Evolutionary conservation across 306 rosid genomes (phyloP).

Genomic region (Quercus aquifolioides): DNA sequence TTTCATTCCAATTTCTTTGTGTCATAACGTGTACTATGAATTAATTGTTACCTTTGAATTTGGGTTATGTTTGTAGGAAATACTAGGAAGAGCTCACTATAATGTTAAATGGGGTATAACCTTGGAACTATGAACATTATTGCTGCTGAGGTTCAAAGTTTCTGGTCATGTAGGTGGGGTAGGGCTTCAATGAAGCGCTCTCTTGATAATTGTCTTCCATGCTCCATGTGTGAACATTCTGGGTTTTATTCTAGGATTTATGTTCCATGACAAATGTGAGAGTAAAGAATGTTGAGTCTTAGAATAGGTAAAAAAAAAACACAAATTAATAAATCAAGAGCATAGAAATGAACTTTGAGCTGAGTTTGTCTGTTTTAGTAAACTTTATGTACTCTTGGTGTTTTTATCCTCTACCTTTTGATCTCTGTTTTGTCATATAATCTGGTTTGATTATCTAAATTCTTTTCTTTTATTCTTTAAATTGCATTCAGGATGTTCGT

Average conservation of each 20-base stretch:
- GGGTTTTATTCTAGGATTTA: not conserved
- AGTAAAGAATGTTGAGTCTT: not conserved
- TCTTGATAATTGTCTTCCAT: not conserved
- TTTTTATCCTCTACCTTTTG: conserved; percentile 1
- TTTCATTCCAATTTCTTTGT: too few relatives aligned
- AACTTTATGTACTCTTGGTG: conserved; percentile 12
- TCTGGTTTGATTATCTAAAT: conserved; percentile 17
- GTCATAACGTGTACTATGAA: too few relatives aligned
- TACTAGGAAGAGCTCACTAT: too few relatives aligned
- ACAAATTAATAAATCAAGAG: not conserved
- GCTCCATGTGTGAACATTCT: not conserved
- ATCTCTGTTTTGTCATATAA: not conserved
- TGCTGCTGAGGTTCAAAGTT: too few relatives aligned
- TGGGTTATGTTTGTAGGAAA: too few relatives aligned
- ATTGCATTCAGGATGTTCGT: conserved; percentile 74
- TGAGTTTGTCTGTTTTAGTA: not conserved
- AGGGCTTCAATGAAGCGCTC: not conserved
- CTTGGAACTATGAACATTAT: too few relatives aligned
- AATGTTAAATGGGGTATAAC: too few relatives aligned
- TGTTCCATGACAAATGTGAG: not conserved
- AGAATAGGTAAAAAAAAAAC: not conserved
- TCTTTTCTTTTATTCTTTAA: not conserved
- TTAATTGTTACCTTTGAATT: too few relatives aligned
- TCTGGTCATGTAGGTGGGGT: too few relatives aligned
- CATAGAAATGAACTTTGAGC: not conserved